These are phyloP conservation scores for Triangularia setosa DNA, from an alignment of 2,329 filamentous ascomycete species.

Conservation along the genomic window DNA sequence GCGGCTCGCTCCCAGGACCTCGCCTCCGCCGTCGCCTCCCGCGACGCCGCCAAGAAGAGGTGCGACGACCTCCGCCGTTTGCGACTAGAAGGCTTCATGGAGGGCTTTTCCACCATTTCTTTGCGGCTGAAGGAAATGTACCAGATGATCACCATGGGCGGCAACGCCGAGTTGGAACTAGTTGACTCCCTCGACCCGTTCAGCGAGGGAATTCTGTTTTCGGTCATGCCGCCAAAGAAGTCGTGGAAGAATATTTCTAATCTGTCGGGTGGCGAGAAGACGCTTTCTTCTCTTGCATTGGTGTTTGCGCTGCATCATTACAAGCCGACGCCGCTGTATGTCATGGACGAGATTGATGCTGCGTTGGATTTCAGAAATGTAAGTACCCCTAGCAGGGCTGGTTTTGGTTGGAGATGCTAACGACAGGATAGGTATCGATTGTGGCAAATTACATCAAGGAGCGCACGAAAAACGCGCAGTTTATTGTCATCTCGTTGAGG, in stretches of 20 bases:
- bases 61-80: slow-evolving; percentile 88
- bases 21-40: slow-evolving; percentile 67
- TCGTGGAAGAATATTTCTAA: slow-evolving; percentile 99
- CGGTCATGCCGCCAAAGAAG: slow-evolving; percentile 99
- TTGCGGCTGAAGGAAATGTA: slow-evolving; percentile 98
- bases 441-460: slow-evolving; percentile 99
- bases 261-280: slow-evolving; percentile 94
- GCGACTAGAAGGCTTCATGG: slow-evolving; percentile 95
- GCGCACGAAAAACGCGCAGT: slow-evolving; percentile 97
- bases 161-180: slow-evolving; percentile 94
- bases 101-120: slow-evolving; percentile 91
- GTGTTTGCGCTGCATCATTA: slow-evolving; percentile 99
- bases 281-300: slow-evolving; percentile 82
- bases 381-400: no score
- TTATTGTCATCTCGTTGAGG: slow-evolving; percentile 93
- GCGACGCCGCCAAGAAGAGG: slow-evolving; percentile 85
- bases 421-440: slow-evolving; percentile 72
- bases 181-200: slow-evolving; percentile 96
- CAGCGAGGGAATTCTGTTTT: slow-evolving; percentile 93
- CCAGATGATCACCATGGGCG: slow-evolving; percentile 99
- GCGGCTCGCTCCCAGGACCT: slow-evolving; percentile 67
- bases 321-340: slow-evolving; percentile 94
- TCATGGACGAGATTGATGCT: slow-evolving; percentile 99
- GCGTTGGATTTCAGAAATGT: slow-evolving; percentile 97
- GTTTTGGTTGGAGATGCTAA: background rate